A percentile compares a stretch with the other conserved stretches of the same genome.
phyloP scores from a whole-genome alignment of 176 grass and related monocot genomes.

The Aegilops speltoides region DNA sequence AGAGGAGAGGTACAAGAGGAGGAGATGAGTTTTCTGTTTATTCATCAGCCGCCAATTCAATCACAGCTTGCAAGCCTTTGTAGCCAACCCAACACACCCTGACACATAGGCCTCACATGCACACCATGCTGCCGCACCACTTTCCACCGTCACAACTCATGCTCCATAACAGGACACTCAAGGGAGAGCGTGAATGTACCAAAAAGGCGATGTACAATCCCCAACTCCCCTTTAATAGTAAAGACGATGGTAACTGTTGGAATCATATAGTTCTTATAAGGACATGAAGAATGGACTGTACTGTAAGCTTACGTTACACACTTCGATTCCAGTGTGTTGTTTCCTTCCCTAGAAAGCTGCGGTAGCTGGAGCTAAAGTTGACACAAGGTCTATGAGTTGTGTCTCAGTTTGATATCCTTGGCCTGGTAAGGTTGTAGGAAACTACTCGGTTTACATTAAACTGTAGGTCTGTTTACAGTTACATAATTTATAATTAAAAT shows the following conservation, averaged over 20 bases:
- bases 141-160: neutral
- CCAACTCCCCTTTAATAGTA: neutral
- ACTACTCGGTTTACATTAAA: neutral
- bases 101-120: neutral
- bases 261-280: neutral
- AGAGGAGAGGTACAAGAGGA: neutral
- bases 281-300: neutral
- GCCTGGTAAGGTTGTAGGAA: neutral
- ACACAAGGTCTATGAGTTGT: neutral
- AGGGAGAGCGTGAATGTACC: neutral
- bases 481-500: neutral
- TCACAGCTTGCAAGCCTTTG: neutral
- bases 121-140: neutral
- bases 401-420: neutral
- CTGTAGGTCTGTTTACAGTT: neutral
- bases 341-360: neutral
- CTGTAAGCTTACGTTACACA: neutral
- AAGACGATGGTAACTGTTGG: neutral
- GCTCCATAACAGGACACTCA: neutral
- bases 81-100: neutral
- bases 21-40: neutral
- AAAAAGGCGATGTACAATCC: neutral
- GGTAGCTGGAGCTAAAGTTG: neutral
- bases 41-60: neutral
- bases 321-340: neutral